phyloP scores from a whole-genome alignment of 2,329 filamentous ascomycete species.

The Calonectria multiphialidica region DNA sequence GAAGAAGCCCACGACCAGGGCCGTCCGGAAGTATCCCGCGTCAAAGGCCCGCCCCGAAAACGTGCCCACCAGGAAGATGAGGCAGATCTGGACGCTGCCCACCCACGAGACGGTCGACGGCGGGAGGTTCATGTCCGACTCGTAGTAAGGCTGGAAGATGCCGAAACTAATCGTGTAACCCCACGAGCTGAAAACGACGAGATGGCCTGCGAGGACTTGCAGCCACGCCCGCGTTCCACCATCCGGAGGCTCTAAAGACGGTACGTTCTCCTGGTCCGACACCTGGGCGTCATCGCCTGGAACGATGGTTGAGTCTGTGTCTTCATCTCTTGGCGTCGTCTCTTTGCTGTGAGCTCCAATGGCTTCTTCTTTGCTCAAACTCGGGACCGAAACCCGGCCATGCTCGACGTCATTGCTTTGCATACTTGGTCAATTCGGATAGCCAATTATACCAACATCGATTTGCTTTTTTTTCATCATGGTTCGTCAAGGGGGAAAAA shows the following conservation, averaged over 20 bases:
- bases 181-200: slow-evolving; percentile 54
- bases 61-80: slow-evolving; percentile 55
- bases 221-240: slow-evolving; percentile 53
- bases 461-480: background rate
- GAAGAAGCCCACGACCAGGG: slow-evolving; percentile 50
- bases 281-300: slow-evolving; percentile 8
- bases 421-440: background rate
- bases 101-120: slow-evolving; percentile 61
- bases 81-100: slow-evolving; percentile 59
- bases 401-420: background rate
- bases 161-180: slow-evolving; percentile 55
- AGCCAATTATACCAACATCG: background rate
- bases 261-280: background rate
- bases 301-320: slow-evolving; percentile 4
- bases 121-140: slow-evolving; percentile 44
- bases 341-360: background rate
- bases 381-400: background rate
- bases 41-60: slow-evolving; percentile 58
- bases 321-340: slow-evolving; percentile 7
- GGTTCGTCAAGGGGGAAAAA: background rate
- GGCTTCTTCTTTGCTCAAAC: background rate
- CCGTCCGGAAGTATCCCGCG: slow-evolving; percentile 52
- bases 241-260: slow-evolving; percentile 45
- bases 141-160: slow-evolving; percentile 56
- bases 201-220: slow-evolving; percentile 52